Conservation (phyloP, 331 rosid genomes). For the Acacia concinna region DNA sequence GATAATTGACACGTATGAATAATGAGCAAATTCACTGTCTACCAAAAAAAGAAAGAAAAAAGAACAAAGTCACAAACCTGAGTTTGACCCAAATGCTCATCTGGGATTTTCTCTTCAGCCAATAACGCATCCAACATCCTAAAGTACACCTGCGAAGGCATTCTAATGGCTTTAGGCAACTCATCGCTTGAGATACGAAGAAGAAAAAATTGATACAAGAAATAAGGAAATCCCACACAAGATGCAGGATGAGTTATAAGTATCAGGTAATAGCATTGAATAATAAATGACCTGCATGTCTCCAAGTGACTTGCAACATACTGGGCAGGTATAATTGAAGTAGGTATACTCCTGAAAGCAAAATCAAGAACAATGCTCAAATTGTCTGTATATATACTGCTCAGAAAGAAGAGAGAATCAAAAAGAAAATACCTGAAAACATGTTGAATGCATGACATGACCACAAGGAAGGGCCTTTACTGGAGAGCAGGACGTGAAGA, state of each 20-base stretch:
- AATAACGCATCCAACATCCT: slow-evolving; percentile 73
- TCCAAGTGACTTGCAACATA: slow-evolving; percentile 91
- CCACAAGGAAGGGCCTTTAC: slow-evolving; percentile 89
- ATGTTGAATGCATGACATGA: slow-evolving; percentile 88
- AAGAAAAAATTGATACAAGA: slow-evolving; percentile 12
- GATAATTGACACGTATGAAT: slow-evolving; percentile 3
- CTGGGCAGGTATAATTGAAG: slow-evolving; percentile 80
- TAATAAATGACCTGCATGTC: slow-evolving; percentile 87
- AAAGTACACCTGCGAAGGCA: slow-evolving; percentile 65
- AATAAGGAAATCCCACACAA: background rate
- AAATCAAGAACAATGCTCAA: slow-evolving; percentile 34
- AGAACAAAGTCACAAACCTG: slow-evolving; percentile 53
- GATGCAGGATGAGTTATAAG: slow-evolving; percentile 16
- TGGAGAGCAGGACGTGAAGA: slow-evolving; percentile 77
- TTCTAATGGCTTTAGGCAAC: slow-evolving; percentile 29
- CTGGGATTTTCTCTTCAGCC: slow-evolving; percentile 74
- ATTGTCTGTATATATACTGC: slow-evolving; percentile 20
- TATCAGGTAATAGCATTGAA: slow-evolving; percentile 8
- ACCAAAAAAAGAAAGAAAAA: background rate
- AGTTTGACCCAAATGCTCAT: slow-evolving; percentile 55
- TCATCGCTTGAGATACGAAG: slow-evolving; percentile 12
- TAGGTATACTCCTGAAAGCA: slow-evolving; percentile 74
- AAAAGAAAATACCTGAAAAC: slow-evolving; percentile 70
- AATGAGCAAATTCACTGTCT: background rate
- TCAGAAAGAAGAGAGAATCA: slow-evolving; percentile 10